Base-by-base conservation (phyloP, 805 yeast species). In the Yarrowia sp. region DNA sequence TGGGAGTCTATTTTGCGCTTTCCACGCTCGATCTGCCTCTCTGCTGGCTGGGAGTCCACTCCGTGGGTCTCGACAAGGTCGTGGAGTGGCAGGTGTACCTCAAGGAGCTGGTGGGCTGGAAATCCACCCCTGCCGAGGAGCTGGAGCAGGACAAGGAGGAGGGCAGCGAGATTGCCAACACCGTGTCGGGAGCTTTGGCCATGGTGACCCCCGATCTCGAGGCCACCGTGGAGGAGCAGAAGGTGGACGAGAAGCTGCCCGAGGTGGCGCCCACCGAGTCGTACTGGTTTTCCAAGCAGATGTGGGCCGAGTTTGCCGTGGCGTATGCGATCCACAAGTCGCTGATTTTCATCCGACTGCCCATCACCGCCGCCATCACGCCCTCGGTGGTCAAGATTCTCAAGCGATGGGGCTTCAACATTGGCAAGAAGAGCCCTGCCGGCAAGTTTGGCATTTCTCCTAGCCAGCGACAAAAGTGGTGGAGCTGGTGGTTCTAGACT, bases 241-340 rank as follows among this genome's bases (percentile, higher is more conserved):
- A 49, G 19, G 70, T 68, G 19, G 36, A 40, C 55, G 58, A 53
- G 8, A 55, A 65, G 58, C 55, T 44, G 34, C 66, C 69, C 36
- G 69, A 69, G 14, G 69, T 65, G 1, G 44, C 47, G 8, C 46
- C 49, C 14, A 68, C 68, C 53, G 73, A 72, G 66, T 61, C 66
- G 24, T 61, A 61, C 66, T 61, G 66, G 66, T 61, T 61, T 8
- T 68, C 72, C 46, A 44, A 71, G 20, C 66, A 70, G 71, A 81
- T 87, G 74, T 75, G 91, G 83, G 89, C 98, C 0, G 98, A 94
- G 77, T 86, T 92, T 72, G 87, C 90, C 13, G 84, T 95, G 65
- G 98, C 98, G 0, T 95, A 95, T 76, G 97, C 97, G 2, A 80
- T 95, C 55, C 98, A 95, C 80, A 95, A 95, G 79, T 85, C 93